Base-by-base conservation (phyloP, 2,329 filamentous ascomycete species). In the Colletotrichum phormii region DNA sequence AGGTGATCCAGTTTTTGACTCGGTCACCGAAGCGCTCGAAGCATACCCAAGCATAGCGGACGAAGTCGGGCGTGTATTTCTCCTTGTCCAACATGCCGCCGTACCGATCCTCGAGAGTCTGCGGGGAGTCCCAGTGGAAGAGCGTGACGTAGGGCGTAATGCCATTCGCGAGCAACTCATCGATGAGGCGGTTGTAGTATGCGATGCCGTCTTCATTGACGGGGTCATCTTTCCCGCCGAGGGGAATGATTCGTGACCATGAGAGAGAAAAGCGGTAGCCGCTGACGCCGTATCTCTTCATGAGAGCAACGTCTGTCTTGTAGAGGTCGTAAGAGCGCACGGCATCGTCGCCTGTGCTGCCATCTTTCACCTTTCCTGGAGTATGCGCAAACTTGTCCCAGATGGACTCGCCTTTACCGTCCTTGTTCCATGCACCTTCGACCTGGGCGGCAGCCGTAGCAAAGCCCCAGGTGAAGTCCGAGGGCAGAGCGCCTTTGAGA, bases 81-180 rank as follows among this genome's bases (percentile, higher is more conserved):
- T 89, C 86, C 78, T 90, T 89, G 82, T 91, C 89, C 46, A 92
- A 81, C 77, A 90, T 84, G 22, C 90, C 90, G 22, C 88, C 87
- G 77, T 92, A 92, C 51, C 89, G 86, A 78, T 89, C 86, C 73
- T 91, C 83, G 31, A 92, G 83, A 57, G 83, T 86, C 67, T 89
- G 87, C 1, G 90, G 90, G 0, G 90, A 84, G 79, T 92, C 90
- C 90, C 90, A 92, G 76, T 92, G 90, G 79, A 89, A 91, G 3
- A 92, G 83, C 0, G 90, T 92, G 64, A 91, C 83, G 75, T 91
- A 86, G 0, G 91, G 90, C 11, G 85, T 86, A 75, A 92, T 91
- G 54, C 84, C 87, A 37, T 89, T 89, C 15, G 84, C 86, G 53
- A 85, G 81, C 22, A 92, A 83, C 77, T 90, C 89, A 75, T 92